Evolutionary conservation across 139 green algal genomes (phyloP).

Genomic region (Chlamydomonas applanata): DNA sequence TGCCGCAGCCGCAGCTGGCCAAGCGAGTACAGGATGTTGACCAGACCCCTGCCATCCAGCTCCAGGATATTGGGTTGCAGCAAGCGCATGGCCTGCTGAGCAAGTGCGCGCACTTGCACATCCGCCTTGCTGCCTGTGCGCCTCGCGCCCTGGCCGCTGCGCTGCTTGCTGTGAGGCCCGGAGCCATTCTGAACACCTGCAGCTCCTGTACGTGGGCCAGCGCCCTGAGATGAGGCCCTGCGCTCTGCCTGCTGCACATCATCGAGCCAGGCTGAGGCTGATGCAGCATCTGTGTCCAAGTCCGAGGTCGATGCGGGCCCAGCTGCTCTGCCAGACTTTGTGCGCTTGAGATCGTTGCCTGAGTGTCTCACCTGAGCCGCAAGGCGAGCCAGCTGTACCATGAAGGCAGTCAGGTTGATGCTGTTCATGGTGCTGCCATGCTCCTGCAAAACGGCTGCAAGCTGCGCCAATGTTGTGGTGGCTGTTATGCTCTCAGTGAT

Average conservation of each 20-base stretch:
- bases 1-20: not conserved
- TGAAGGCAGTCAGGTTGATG: conserved; percentile 5
- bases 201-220: not conserved
- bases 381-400: not conserved
- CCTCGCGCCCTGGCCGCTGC: not conserved
- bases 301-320: no score
- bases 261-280: no score
- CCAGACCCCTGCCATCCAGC: not conserved
- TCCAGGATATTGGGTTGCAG: conserved; percentile 3
- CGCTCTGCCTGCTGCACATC: no score
- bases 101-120: not conserved
- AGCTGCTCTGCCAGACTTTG: no score
- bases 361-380: no score
- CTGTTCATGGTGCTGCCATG: conserved; percentile 1
- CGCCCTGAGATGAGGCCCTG: not conserved
- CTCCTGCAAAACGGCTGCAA: not conserved
- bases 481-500: no score
- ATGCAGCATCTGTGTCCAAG: no score
- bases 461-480: not conserved
- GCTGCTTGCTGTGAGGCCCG: not conserved
- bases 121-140: not conserved
- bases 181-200: not conserved
- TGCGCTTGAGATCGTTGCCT: no score
- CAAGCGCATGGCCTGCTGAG: not conserved
- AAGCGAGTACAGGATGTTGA: conserved; percentile 3